Percentiles rank a stretch among this genome's conserved stretches.
phyloP scores from a whole-genome alignment of 2,329 filamentous ascomycete species.

The Onygena corvina region DNA sequence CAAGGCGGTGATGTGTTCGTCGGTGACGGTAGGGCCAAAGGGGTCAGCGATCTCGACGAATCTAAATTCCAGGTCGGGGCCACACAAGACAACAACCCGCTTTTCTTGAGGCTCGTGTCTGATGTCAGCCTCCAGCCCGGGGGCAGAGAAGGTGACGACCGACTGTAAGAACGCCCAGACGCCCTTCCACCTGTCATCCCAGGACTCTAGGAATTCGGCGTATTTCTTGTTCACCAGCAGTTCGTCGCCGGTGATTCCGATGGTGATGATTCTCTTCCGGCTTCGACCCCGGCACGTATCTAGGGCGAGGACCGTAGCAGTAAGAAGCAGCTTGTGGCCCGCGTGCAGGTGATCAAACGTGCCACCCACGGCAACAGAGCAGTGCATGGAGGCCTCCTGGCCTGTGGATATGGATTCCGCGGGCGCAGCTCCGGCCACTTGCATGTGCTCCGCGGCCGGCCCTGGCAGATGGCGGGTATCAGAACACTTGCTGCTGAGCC shows the following conservation, averaged over 20 bases:
- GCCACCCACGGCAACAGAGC: slow-evolving; percentile 68
- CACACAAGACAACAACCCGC: slow-evolving; percentile 23
- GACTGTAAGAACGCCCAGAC: slow-evolving; percentile 59
- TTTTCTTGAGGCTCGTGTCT: slow-evolving; percentile 28
- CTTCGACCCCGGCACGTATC: slow-evolving; percentile 36
- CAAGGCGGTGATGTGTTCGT: slow-evolving; percentile 63
- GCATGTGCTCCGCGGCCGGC: background rate
- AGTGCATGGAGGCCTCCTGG: slow-evolving; percentile 31
- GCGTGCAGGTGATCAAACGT: slow-evolving; percentile 95
- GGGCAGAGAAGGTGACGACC: slow-evolving; percentile 47
- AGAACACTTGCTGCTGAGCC: background rate
- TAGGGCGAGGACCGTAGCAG: slow-evolving; percentile 66
- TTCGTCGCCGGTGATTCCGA: slow-evolving; percentile 81
- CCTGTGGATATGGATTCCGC: slow-evolving; percentile 2
- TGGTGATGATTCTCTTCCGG: slow-evolving; percentile 46
- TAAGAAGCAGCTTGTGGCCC: slow-evolving; percentile 89
- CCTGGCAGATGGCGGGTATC: background rate
- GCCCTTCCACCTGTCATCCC: slow-evolving; percentile 58
- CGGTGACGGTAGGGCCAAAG: slow-evolving; percentile 80
- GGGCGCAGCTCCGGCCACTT: too few relatives aligned
- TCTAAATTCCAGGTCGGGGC: slow-evolving; percentile 48
- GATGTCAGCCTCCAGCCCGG: slow-evolving; percentile 26
- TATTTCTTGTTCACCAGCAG: slow-evolving; percentile 83
- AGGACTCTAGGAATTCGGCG: slow-evolving; percentile 66
- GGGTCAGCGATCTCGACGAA: slow-evolving; percentile 78